Base-by-base conservation (phyloP, 768 basidiomycete genomes). In the Leucocoprinus birnbaumii region DNA sequence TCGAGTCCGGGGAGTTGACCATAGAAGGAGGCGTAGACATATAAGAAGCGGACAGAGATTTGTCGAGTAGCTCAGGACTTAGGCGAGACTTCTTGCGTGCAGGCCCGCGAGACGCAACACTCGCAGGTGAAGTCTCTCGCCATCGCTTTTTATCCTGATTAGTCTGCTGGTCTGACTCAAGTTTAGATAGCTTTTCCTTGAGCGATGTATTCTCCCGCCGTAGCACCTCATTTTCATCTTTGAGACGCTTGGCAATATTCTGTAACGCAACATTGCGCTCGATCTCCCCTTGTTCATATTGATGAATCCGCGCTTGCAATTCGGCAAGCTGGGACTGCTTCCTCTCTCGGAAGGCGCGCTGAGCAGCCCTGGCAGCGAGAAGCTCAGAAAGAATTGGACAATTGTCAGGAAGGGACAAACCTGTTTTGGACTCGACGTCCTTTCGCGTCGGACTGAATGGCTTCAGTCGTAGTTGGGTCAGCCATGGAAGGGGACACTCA, bases 271-370 rank as follows among this genome's bases (percentile, higher is more conserved):
- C 83, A 63, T 89, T 92, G 53, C 90, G 84, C 66, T 94, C 89
- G 24, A 92, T 84, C 66, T 94, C 91, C n/a, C 92, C 92, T 65
- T 91, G 89, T 66, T 94, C 91, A 62, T 92, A 94, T 18, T 82
- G 82, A 58, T 89, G 85, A 48, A 94, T 76, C 45, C 91, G 88
- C 48, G 91, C 87, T 70, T 94, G 91, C 34, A 94, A 80, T 59
- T 93, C 91, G 8, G 89, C 85, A 34, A 94, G 85, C 63, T 93
- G 91, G 3, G 87, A 85, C 66, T 94, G 91, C 70, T 91, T 94
- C 57, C 92, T 83, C 65, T 94, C 92, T 46, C 92, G 82, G 70
- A 94, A 94, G 11, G 92, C 91, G 35, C 92, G 86, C 66, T 94
- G 92, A 11, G 91, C 91, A 26, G 88, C 89, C 65, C 92, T 92